A percentile compares a stretch with the other conserved stretches of the same genome.
phyloP scores from a whole-genome alignment of 1,284 basidiomycete genomes.

The Ustilago hordei region DNA sequence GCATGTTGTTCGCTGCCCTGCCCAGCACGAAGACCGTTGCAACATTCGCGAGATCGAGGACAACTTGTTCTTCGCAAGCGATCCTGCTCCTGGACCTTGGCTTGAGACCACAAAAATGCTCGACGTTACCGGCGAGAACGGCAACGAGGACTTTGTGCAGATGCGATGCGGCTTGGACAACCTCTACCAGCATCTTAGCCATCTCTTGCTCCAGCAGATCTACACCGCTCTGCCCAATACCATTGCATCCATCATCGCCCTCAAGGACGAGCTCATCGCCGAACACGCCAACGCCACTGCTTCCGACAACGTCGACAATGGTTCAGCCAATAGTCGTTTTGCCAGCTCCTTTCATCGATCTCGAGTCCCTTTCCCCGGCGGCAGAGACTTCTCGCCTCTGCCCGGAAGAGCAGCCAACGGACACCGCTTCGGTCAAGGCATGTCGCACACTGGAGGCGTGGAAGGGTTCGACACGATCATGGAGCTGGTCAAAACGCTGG shows the following conservation, averaged over 20 bases:
- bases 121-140: slow-evolving; percentile 8
- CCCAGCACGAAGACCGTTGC: slow-evolving; percentile 18
- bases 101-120: slow-evolving; percentile 9
- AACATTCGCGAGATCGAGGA: slow-evolving; percentile 13
- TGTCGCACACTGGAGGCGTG: background rate
- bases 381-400: background rate
- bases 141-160: slow-evolving; percentile 15
- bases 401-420: background rate
- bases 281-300: background rate
- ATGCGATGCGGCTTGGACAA: slow-evolving; percentile 24
- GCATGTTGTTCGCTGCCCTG: slow-evolving; percentile 33
- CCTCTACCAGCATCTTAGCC: slow-evolving; percentile 20
- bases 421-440: background rate
- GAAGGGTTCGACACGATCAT: slow-evolving; percentile 8
- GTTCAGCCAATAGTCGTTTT: background rate
- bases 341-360: background rate
- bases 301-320: background rate
- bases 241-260: slow-evolving; percentile 2
- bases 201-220: slow-evolving; percentile 22
- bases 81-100: background rate
- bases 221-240: slow-evolving; percentile 1
- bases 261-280: background rate
- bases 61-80: slow-evolving; percentile 4
- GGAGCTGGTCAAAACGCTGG: slow-evolving; percentile 9
- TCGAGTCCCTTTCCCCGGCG: background rate